These are phyloP conservation scores for Cladosporium velox DNA, from an alignment of 2,329 filamentous ascomycete species.

Conservation along the genomic window DNA sequence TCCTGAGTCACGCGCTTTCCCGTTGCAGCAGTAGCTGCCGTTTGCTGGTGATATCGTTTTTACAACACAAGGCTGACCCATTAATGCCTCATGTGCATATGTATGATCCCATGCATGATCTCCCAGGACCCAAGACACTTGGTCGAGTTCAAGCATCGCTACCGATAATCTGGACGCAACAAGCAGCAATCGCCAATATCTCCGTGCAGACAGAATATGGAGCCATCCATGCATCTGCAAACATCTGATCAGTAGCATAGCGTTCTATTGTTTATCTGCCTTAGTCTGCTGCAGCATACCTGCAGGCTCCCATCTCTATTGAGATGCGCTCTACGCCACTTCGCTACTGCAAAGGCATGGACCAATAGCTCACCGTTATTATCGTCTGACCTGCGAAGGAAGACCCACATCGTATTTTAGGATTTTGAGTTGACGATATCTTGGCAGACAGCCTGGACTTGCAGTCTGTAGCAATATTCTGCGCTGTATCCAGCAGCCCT, in stretches of 20 bases:
- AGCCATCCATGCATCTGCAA: neutral
- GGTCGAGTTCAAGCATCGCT: neutral
- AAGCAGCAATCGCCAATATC: neutral
- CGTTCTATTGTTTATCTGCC: neutral
- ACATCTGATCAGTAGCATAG: neutral
- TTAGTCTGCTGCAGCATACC: neutral
- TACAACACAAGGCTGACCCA: neutral
- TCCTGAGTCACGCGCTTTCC: neutral
- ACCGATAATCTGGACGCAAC: neutral
- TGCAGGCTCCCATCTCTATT: neutral
- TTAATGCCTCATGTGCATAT: neutral
- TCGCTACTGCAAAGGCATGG: conserved; percentile 4
- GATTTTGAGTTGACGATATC: neutral
- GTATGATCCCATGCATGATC: neutral
- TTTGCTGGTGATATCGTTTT: neutral
- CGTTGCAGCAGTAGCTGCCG: neutral
- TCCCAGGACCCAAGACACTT: neutral
- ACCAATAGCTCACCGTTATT: neutral
- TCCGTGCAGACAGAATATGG: neutral
- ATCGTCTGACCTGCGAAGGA: neutral
- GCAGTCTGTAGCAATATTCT: neutral
- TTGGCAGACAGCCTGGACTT: neutral
- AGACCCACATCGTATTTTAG: neutral
- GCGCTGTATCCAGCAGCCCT: neutral
- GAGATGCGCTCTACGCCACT: neutral